Conservation (phyloP, 495 filamentous ascomycete genomes). For the Daldinia bambusicola region DNA sequence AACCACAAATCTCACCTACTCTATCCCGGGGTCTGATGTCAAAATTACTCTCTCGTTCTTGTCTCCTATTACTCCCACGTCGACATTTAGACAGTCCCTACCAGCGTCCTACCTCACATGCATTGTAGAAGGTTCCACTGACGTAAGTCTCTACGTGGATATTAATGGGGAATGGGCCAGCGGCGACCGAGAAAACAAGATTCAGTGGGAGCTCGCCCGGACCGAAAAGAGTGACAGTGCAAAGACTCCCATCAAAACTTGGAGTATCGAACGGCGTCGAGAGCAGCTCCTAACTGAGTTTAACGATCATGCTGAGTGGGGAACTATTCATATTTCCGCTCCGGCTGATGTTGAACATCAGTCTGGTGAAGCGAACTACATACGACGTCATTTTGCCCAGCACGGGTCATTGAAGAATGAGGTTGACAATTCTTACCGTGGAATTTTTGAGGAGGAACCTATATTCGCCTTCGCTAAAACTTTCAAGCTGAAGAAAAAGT, state of each 20-base stretch:
- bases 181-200: slow-evolving; percentile 72
- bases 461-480: slow-evolving; percentile 91
- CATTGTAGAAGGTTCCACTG: slow-evolving; percentile 73
- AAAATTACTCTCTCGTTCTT: slow-evolving; percentile 85
- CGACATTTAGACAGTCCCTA: slow-evolving; percentile 88
- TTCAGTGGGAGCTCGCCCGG: slow-evolving; percentile 73
- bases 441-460: slow-evolving; percentile 85
- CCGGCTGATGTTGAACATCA: slow-evolving; percentile 73
- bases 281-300: slow-evolving; percentile 81
- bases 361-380: slow-evolving; percentile 71
- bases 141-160: slow-evolving; percentile 86
- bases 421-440: slow-evolving; percentile 70
- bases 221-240: slow-evolving; percentile 41
- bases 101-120: slow-evolving; percentile 88
- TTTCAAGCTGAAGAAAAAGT: slow-evolving; percentile 62
- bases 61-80: slow-evolving; percentile 92
- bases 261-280: slow-evolving; percentile 68
- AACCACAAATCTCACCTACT: slow-evolving; percentile 90
- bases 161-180: slow-evolving; percentile 91
- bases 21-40: slow-evolving; percentile 64
- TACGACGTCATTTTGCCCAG: slow-evolving; percentile 78
- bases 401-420: slow-evolving; percentile 68
- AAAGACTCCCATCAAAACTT: slow-evolving; percentile 58
- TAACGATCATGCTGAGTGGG: slow-evolving; percentile 87
- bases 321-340: slow-evolving; percentile 78